Evolutionary conservation across 1,284 basidiomycete genomes (phyloP).

Genomic region (Coniferiporia weirii): DNA sequence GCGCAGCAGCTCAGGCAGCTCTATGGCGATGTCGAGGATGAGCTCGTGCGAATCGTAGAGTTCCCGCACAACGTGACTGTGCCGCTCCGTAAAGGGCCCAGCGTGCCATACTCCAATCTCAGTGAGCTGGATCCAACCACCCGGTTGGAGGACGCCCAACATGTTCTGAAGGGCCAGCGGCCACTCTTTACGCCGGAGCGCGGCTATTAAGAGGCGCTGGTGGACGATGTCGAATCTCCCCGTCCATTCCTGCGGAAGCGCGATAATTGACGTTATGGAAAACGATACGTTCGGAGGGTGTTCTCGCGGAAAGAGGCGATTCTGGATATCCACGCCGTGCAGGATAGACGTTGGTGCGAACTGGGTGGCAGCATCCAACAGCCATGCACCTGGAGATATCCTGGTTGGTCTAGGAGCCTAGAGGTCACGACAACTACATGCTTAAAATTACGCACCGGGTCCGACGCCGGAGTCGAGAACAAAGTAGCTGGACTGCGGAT

Average conservation of each 20-base stretch:
- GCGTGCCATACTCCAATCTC: conserved; percentile 18
- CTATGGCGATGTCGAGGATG: conserved; percentile 17
- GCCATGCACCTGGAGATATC: background rate
- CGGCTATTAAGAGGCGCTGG: conserved; percentile 29
- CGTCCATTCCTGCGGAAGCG: conserved; percentile 19
- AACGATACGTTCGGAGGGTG: conserved; percentile 23
- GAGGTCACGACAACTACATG: no score
- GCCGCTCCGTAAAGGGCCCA: background rate
- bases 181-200: conserved; percentile 28
- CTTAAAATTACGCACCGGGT: background rate
- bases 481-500: background rate
- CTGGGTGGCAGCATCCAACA: background rate
- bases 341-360: background rate
- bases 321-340: conserved; percentile 1
- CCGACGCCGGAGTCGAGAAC: conserved; percentile 5
- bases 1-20: conserved; percentile 21
- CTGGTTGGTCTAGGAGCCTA: no score
- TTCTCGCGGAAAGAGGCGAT: background rate
- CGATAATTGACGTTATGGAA: conserved; percentile 6
- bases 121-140: conserved; percentile 28
- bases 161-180: conserved; percentile 23
- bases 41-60: conserved; percentile 17
- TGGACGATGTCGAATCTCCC: conserved; percentile 28
- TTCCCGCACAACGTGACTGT: background rate
- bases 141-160: conserved; percentile 26